These are phyloP conservation scores for Piromyces finnis DNA, from an alignment of 192 early-diverging fungal genomes.

Conservation along the genomic window DNA sequence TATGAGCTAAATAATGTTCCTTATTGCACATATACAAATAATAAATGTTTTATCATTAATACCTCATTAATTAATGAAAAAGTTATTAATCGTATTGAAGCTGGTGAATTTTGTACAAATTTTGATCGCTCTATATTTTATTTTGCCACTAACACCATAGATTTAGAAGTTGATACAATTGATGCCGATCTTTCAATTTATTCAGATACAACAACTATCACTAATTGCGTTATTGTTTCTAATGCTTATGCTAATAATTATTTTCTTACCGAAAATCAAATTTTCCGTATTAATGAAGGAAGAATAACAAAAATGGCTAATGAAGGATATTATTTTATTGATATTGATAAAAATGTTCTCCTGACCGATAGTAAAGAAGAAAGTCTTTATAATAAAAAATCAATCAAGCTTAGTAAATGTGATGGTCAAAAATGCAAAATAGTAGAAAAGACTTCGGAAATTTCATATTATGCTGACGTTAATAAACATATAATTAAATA, in stretches of 20 bases:
- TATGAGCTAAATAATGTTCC: not conserved
- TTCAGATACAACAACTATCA: not conserved
- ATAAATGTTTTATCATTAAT: not conserved
- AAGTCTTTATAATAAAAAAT: not conserved
- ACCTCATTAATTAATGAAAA: not conserved
- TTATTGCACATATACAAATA: not conserved
- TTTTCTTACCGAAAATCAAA: not conserved
- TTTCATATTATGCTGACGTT: not conserved
- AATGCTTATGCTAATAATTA: not conserved
- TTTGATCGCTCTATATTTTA: not conserved
- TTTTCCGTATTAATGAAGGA: not conserved
- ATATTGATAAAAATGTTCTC: not conserved
- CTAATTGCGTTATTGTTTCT: not conserved
- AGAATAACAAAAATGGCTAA: not conserved
- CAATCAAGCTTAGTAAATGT: not conserved
- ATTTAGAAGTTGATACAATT: not conserved
- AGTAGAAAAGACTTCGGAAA: not conserved
- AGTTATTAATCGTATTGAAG: not conserved
- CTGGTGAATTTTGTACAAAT: not conserved
- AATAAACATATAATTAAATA: not conserved
- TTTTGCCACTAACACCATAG: not conserved
- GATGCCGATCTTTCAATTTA: not conserved
- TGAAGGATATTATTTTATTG: not conserved
- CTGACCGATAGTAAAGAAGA: not conserved
- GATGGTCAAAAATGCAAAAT: not conserved